Evolutionary conservation across 2,329 filamentous ascomycete species (phyloP), one percentile per base, ranked within the genome.

Genomic region (Phialocephala subalpina): DNA sequence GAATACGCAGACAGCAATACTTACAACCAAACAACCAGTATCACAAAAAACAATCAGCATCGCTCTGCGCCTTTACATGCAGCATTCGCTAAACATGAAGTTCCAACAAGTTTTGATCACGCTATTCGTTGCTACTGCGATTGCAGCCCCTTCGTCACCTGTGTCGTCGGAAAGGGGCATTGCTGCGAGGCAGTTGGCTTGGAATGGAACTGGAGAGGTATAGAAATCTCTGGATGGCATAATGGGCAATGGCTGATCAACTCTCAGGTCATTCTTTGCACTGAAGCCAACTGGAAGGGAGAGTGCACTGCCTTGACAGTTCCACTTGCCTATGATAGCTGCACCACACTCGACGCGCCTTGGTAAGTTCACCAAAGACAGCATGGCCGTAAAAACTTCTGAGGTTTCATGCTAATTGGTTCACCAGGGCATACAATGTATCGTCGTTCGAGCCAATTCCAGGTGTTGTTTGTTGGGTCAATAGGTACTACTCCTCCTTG

Each of bases 181-280:
- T 29, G 25, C 27, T 33, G 18, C 22, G 1, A 53, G 49, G 18
- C 25, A 33, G 49, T 53, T 42, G 18, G 18, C 49, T 12, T 27
- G 27, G 22, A 33, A 27, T 53, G 49, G 27, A 2, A 53, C 22
- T 29, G 49, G 49, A 53, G 27, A 27, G 49, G 49, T 53, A 53
- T 4, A 25, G 4, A 8, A 22, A 29, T 6, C 2, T 7, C 12
- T 27, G 25, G 20, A 8, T 52, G 16, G 18, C n/a, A 11, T 25
- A 14, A 52, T 25, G 49, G 18, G 12, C 22, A 9, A 29, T 16
- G 2, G 25, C 49, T 53, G 25, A 53, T 53, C 16, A 22, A 33
- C 25, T 11, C 14, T 1, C 33, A 67, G 65, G 65, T 67, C n/a
- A 57, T 67, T n/a, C 47, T 64, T 56, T 63, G 65, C 27, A 64